Evolutionary conservation across 495 filamentous ascomycete species (phyloP).

Genomic region (Penicillium verhagenii): DNA sequence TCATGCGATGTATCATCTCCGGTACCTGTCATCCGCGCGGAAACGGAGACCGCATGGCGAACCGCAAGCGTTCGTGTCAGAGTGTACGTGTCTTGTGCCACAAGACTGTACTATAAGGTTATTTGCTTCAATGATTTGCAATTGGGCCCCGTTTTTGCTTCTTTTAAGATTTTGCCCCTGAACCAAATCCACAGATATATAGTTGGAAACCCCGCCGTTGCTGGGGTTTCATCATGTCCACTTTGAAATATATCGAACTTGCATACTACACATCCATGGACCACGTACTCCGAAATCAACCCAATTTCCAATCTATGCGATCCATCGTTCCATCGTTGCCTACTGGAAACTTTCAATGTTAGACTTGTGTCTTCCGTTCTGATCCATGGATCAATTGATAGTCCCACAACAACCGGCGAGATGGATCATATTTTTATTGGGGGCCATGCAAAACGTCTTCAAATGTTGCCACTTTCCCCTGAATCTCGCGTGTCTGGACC

Average conservation of each 20-base stretch:
- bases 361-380: too few species aligned
- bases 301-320: neutral
- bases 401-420: too few species aligned
- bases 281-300: neutral
- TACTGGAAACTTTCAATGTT: too few species aligned
- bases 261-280: neutral
- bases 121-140: slow-evolving; percentile 5
- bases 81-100: slow-evolving; percentile 6
- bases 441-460: neutral
- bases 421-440: neutral
- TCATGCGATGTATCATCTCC: neutral
- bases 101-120: slow-evolving; percentile 7
- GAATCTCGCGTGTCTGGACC: neutral
- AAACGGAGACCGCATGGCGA: slow-evolving; percentile 2
- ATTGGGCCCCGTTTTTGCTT: neutral
- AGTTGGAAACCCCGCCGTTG: slow-evolving; percentile 13
- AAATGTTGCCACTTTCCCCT: neutral
- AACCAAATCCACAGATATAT: neutral
- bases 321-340: neutral
- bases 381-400: too few species aligned
- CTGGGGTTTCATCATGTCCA: slow-evolving; percentile 8
- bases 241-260: neutral
- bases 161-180: neutral
- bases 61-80: neutral
- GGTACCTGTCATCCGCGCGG: slow-evolving; percentile 6